These are phyloP conservation scores for Fusarium miscanthi DNA, from an alignment of 2,329 filamentous ascomycete species.

Conservation along the genomic window DNA sequence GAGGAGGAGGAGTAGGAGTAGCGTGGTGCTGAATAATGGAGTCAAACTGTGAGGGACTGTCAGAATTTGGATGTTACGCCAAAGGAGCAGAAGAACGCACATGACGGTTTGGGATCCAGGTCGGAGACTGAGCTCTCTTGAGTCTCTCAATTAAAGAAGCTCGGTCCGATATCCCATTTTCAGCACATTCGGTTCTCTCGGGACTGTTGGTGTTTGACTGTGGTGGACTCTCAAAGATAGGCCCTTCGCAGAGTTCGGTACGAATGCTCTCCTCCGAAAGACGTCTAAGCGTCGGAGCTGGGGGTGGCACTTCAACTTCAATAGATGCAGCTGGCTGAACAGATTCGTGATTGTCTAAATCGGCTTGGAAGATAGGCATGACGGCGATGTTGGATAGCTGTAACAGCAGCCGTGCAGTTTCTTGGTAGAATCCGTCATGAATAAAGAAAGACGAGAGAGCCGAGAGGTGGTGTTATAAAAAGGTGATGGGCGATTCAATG, in stretches of 20 bases:
- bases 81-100: constrained; percentile 55
- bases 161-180: constrained; percentile 66
- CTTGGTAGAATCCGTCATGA: constrained; percentile 35
- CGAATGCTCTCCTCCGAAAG: constrained; percentile 70
- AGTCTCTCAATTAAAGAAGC: constrained; percentile 85
- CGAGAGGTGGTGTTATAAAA: constrained; percentile 4
- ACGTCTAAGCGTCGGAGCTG: constrained; percentile 40
- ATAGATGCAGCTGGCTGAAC: constrained; percentile 41
- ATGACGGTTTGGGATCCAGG: constrained; percentile 75
- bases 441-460: constrained; percentile 15
- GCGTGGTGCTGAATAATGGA: constrained; percentile 48
- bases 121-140: constrained; percentile 81
- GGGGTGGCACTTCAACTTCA: constrained; percentile 25
- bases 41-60: constrained; percentile 50
- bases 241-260: constrained; percentile 71
- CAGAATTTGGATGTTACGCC: constrained; percentile 6
- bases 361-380: constrained; percentile 71
- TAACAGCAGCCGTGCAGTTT: constrained; percentile 50
- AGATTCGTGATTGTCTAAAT: constrained; percentile 54
- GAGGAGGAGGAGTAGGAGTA: background rate
- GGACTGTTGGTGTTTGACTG: constrained; percentile 41
- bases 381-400: constrained; percentile 38
- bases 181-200: constrained; percentile 40
- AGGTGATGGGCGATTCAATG: constrained; percentile 4
- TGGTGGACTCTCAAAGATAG: constrained; percentile 57